Evolutionary conservation across 1,284 basidiomycete species (phyloP), one percentile per base, ranked within the genome.

Genomic region (Athelia psychrophila): DNA sequence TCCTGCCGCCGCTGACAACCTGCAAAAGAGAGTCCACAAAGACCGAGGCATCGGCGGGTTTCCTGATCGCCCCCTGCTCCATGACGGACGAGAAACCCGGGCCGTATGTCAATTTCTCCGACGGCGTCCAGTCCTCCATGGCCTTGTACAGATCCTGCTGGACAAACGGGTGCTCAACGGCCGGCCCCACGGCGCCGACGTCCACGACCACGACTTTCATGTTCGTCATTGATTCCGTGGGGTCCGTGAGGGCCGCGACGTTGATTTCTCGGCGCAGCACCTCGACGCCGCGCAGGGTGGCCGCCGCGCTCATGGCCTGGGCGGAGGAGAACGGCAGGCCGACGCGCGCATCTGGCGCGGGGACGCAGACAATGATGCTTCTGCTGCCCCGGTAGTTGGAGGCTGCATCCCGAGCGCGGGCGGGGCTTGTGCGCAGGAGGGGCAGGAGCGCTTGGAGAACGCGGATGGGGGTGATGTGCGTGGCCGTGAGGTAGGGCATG

Each of bases 391-490:
- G 69, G 61, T 64, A 61, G 58, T 66, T 46, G 44, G 44, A 46
- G 16, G 16, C 19, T 64, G 64, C 59, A 53, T 78, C 81, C 25
- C 72, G 73, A 2, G 73, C 66, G 42, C 82, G 72, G 48, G 77
- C 74, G 2, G 83, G 76, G 22, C 78, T 78, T 18, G 79, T 76
- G 51, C 89, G 85, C 42, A 92, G 72, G 24, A 90, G 73, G 3
- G 90, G 89, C 30, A 92, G 72, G 22, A 95, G 77, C 1, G 83
- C 78, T 59, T 92, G 90, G 42, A 92, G 77, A 51, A 84, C 77
- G 58, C 86, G 83, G 40, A 92, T 74, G 16, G 89, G 89, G 2
- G 81, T 81, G 57, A 91, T 74, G 58, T 92, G 89, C 0, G 88
- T 84, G 2, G 82, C 78, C 49, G 74, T 80, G 49, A 91, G 76